phyloP scores from a whole-genome alignment of 1,284 basidiomycete genomes.

The Boletus sp. region DNA sequence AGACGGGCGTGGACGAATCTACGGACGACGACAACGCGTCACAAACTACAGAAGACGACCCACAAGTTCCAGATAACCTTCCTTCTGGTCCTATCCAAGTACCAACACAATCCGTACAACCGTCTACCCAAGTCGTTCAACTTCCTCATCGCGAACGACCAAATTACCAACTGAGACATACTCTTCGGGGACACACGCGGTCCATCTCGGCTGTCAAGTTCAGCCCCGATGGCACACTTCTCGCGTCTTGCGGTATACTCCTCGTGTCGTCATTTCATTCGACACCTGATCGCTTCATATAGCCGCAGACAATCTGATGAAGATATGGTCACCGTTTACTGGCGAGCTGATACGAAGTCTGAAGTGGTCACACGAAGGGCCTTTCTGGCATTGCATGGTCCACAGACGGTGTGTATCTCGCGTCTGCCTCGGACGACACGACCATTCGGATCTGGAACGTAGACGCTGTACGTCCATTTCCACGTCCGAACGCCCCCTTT shows the following conservation, averaged over 20 bases:
- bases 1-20: conserved; percentile 61
- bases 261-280: neutral
- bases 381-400: conserved; percentile 91
- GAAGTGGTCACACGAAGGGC: conserved; percentile 75
- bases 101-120: conserved; percentile 41
- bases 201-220: conserved; percentile 85
- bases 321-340: conserved; percentile 80
- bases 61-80: conserved; percentile 66
- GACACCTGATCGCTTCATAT: neutral
- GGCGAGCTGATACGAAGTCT: conserved; percentile 78
- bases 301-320: conserved; percentile 78
- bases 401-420: conserved; percentile 77
- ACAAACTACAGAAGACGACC: conserved; percentile 82
- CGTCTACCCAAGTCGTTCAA: conserved; percentile 29
- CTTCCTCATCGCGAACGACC: conserved; percentile 58
- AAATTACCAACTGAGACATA: conserved; percentile 69
- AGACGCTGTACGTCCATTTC: conserved; percentile 59
- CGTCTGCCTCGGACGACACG: conserved; percentile 90
- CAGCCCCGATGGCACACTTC: conserved; percentile 76
- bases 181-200: conserved; percentile 70
- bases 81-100: conserved; percentile 42
- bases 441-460: conserved; percentile 87
- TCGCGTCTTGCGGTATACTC: conserved; percentile 72
- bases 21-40: conserved; percentile 79
- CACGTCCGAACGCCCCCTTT: neutral